phyloP scores from a whole-genome alignment of 345 rosid genomes.

The Salix caprea region DNA sequence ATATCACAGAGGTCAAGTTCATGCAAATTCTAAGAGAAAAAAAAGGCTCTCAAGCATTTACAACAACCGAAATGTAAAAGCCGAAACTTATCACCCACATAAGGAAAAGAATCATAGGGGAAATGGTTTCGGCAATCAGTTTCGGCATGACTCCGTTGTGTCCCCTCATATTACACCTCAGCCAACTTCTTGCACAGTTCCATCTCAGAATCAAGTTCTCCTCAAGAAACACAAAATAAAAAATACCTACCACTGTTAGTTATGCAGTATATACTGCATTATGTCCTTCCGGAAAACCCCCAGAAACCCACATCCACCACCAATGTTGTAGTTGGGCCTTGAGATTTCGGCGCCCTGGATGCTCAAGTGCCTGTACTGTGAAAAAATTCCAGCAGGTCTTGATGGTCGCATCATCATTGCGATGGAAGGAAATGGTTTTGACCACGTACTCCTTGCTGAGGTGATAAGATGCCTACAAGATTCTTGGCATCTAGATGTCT shows the following conservation, averaged over 20 bases:
- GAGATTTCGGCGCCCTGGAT: slow-evolving; percentile 17
- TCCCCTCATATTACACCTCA: neutral
- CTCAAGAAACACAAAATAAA: neutral
- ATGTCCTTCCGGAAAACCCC: slow-evolving; percentile 67
- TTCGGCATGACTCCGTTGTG: neutral
- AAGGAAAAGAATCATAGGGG: neutral
- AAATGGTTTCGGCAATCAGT: neutral
- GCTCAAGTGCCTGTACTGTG: slow-evolving; percentile 56
- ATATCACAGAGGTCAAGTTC: neutral
- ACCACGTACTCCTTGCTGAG: slow-evolving; percentile 38
- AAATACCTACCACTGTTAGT: slow-evolving; percentile 17
- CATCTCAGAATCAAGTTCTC: neutral
- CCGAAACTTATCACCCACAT: neutral
- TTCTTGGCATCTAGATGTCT: slow-evolving; percentile 39
- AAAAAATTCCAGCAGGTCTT: slow-evolving; percentile 43
- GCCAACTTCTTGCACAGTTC: neutral
- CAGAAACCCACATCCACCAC: slow-evolving; percentile 24
- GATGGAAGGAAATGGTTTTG: slow-evolving; percentile 54
- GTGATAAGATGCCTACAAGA: slow-evolving; percentile 52
- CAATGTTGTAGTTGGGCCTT: slow-evolving; percentile 18
- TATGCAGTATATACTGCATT: slow-evolving; percentile 56
- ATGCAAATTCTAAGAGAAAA: neutral
- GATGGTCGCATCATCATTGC: slow-evolving; percentile 59
- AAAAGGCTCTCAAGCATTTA: neutral
- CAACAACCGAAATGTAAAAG: neutral